Base-by-base conservation (phyloP, 192 early-diverging fungal species). In the Cladochytrium replicatum region DNA sequence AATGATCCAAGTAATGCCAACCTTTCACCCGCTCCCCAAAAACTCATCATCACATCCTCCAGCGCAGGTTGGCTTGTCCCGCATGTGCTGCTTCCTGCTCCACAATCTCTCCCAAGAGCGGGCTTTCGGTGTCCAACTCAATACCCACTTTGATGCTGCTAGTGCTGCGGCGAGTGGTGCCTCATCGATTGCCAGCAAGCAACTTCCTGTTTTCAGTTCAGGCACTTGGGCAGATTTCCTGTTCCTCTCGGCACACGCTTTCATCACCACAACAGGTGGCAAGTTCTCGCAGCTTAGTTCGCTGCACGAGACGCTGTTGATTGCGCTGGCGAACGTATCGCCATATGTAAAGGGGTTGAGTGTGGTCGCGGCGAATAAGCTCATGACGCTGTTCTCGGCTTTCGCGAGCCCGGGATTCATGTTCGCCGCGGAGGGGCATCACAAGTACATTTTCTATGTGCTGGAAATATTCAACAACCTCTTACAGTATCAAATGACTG, bases 391-490 rank as follows among this genome's bases (percentile, higher is more conserved):
- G 29, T 88, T 88, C 37, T 66, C 57, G n/a, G 78, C 82, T 9
- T 85, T 90, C 60, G 70, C 84, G 5, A 77, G 80, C 39, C 81
- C 89, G 1, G 74, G 74, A 24, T 91, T 88, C 55, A 60, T 95
- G 32, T 67, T 92, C 17, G 76, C 85, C 0, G 85, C 85, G 42
- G 83, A 90, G 44, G 54, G 63, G 40, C 87, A 95, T 46, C 81
- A 91, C 48, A 71, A 71, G 25, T 70, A 80, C 26, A 65, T 86
- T 9, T 82, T 78, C 7, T 87, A 83, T 50, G 49, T 90, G 22
- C 55, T 93, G 3, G 89, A 93, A 52, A 72, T 80, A 4, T 81
- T 91, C 53, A 84, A 90, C 55, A 85, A 82, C 41, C 69, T 91
- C 26, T 67, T 91, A 7, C 87, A 90, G 52, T 91, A 90, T 60